phyloP scores from a whole-genome alignment of 345 rosid genomes.

The Ceriops decandra region DNA sequence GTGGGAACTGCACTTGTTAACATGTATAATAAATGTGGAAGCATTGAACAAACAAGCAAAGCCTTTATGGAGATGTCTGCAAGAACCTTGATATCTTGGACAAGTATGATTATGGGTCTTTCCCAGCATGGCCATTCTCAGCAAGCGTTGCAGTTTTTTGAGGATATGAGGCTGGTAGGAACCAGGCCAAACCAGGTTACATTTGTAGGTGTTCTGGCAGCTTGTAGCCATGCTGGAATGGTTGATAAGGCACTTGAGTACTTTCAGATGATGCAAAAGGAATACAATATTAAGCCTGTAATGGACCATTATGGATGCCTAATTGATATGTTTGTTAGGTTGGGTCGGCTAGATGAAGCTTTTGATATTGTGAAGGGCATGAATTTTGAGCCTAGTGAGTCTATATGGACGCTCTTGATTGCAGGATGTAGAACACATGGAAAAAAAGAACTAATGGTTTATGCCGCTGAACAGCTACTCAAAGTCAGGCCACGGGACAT shows the following conservation, averaged over 20 bases:
- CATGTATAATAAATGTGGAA: slow-evolving; percentile 61
- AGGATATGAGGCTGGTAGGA: slow-evolving; percentile 54
- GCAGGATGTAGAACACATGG: slow-evolving; percentile 45
- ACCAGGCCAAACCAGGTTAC: slow-evolving; percentile 52
- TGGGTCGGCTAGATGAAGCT: slow-evolving; percentile 45
- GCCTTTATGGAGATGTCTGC: slow-evolving; percentile 49
- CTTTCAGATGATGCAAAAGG: slow-evolving; percentile 48
- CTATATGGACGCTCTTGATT: slow-evolving; percentile 37
- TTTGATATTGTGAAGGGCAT: slow-evolving; percentile 41
- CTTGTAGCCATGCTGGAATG: slow-evolving; percentile 52
- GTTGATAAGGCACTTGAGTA: slow-evolving; percentile 46
- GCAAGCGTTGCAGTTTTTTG: slow-evolving; percentile 53
- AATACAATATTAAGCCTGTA: slow-evolving; percentile 41
- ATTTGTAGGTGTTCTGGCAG: slow-evolving; percentile 55
- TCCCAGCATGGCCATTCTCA: slow-evolving; percentile 41
- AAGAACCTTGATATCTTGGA: slow-evolving; percentile 57
- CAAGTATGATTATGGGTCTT: slow-evolving; percentile 47
- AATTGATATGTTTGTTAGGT: slow-evolving; percentile 45
- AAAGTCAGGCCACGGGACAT: slow-evolving; percentile 36
- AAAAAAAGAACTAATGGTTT: slow-evolving; percentile 37
- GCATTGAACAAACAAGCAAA: slow-evolving; percentile 40
- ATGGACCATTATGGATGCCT: slow-evolving; percentile 48
- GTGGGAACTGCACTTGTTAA: slow-evolving; percentile 52
- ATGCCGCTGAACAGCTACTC: slow-evolving; percentile 47
- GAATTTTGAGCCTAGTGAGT: slow-evolving; percentile 39